Evolutionary conservation across 352 stramenopile species (phyloP).

Genomic region (Phytophthora palmivora): DNA sequence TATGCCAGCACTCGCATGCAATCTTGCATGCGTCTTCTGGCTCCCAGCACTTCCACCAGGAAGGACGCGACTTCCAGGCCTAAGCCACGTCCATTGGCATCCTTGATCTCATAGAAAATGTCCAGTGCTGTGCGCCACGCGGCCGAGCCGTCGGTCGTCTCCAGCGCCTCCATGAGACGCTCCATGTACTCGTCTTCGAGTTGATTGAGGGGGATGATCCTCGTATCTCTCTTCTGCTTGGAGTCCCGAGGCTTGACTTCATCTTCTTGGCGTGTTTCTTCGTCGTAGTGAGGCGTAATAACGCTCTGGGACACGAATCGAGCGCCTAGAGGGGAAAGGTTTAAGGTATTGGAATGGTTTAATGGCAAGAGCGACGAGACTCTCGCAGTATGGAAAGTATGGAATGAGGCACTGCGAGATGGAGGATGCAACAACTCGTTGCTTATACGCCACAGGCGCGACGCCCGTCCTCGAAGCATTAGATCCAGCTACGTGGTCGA

Average conservation of each 20-base stretch:
- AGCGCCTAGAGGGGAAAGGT: conserved; percentile 3
- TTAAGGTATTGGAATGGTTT: background rate
- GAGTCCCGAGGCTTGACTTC: background rate
- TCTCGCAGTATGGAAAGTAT: background rate
- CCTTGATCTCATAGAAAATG: conserved; percentile 61
- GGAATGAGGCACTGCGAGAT: background rate
- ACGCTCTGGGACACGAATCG: conserved; percentile 37
- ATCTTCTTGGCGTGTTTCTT: conserved; percentile 1
- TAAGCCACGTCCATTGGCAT: conserved; percentile 41
- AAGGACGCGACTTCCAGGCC: conserved; percentile 56
- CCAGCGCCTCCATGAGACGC: conserved; percentile 34
- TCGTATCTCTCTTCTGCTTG: conserved; percentile 21
- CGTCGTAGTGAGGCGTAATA: conserved; percentile 14
- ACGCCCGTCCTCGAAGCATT: conserved; percentile 36
- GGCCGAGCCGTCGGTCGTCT: conserved; percentile 42
- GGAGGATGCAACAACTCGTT: conserved; percentile 17
- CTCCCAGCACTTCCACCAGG: conserved; percentile 68
- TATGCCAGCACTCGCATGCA: conserved; percentile 77
- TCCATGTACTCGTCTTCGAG: conserved; percentile 39
- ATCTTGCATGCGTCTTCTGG: conserved; percentile 49
- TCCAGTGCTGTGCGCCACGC: conserved; percentile 53
- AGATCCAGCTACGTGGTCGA: background rate
- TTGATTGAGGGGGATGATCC: conserved; percentile 16
- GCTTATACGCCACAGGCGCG: conserved; percentile 22
- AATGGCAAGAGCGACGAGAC: conserved; percentile 1